phyloP scores from a whole-genome alignment of 176 grass and related monocot species.

The Avena eriantha region DNA sequence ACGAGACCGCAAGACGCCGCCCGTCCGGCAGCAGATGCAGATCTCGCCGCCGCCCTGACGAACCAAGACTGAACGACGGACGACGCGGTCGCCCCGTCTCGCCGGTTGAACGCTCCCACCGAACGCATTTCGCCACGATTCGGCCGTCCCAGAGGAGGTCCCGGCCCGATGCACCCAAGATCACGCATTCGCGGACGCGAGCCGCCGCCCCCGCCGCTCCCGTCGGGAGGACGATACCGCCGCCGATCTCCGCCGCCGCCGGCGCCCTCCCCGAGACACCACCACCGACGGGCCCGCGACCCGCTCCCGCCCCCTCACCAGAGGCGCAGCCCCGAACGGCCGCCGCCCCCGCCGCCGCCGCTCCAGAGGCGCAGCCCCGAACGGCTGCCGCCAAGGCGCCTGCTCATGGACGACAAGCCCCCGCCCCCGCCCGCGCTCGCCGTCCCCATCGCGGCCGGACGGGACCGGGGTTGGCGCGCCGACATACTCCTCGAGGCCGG shows the following conservation, averaged over 20 bases:
- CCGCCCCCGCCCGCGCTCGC: background rate
- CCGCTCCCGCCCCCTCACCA: background rate
- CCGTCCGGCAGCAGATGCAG: background rate
- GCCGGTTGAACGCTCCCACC: background rate
- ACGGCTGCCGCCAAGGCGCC: constrained; percentile 13
- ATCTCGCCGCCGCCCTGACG: constrained; percentile 2
- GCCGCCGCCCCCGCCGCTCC: background rate
- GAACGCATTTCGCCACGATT: constrained; percentile 16
- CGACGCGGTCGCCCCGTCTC: background rate
- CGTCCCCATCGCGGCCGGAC: background rate
- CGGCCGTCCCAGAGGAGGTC: background rate
- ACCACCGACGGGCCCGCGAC: constrained; percentile 22
- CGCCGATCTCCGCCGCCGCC: constrained; percentile 36
- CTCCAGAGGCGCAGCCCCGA: constrained; percentile 48
- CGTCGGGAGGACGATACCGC: constrained; percentile 39
- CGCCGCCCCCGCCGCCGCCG: background rate
- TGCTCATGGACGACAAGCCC: constrained; percentile 9
- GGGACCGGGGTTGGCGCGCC: background rate
- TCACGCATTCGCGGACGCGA: constrained; percentile 8
- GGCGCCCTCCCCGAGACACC: constrained; percentile 3
- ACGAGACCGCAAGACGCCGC: background rate
- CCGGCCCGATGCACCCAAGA: background rate
- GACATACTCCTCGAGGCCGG: constrained; percentile 64
- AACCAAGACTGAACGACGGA: background rate
- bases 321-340: constrained; percentile 40